Evolutionary conservation across 345 rosid genomes (phyloP).

Genomic region (Anastatica hierochuntica): DNA sequence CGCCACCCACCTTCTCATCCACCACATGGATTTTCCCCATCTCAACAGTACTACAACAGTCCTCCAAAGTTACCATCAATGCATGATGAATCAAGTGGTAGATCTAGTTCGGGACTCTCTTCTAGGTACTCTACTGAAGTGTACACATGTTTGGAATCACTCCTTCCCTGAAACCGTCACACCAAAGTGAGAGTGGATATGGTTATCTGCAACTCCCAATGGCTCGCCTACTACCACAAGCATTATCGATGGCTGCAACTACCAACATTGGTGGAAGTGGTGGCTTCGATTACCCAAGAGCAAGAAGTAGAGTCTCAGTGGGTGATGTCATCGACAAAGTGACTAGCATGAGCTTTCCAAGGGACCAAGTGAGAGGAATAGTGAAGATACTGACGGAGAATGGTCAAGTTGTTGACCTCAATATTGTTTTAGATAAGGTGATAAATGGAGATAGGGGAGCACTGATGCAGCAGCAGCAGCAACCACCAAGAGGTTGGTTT

Average conservation of each 20-base stretch:
- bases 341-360: constrained; percentile 76
- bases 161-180: constrained; percentile 41
- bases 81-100: constrained; percentile 49
- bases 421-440: constrained; percentile 79
- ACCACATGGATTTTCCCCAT: constrained; percentile 38
- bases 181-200: constrained; percentile 34
- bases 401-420: constrained; percentile 82
- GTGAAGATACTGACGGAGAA: constrained; percentile 72
- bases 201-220: constrained; percentile 73
- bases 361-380: constrained; percentile 79
- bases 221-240: constrained; percentile 69
- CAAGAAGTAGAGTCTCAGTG: constrained; percentile 64
- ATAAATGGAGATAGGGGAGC: constrained; percentile 55
- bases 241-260: constrained; percentile 60
- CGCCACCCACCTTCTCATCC: constrained; percentile 52
- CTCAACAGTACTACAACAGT: constrained; percentile 54
- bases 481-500: constrained; percentile 69
- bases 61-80: constrained; percentile 42
- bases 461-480: constrained; percentile 43
- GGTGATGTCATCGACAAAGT: constrained; percentile 82
- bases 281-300: constrained; percentile 44
- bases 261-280: constrained; percentile 34
- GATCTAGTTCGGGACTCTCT: constrained; percentile 53
- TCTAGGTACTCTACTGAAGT: constrained; percentile 49
- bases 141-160: constrained; percentile 41